Base-by-base conservation (phyloP, 2,329 filamentous ascomycete genomes). In the Aspergillus neoniger region DNA sequence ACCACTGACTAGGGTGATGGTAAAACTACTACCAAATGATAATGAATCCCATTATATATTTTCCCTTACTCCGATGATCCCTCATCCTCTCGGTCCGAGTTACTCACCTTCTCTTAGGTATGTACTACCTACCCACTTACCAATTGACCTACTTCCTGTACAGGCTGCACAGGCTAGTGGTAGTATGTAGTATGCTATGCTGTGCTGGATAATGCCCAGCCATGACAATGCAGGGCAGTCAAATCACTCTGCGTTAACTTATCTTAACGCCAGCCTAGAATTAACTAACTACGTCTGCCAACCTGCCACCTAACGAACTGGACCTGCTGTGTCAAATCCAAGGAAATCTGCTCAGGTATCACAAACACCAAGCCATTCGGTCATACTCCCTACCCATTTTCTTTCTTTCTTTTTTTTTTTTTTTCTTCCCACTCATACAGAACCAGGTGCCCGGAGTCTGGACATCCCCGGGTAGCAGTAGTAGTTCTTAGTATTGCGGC, bases 341-440 rank as follows among this genome's bases (percentile, higher is more conserved):
- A 32, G 21, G 30, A 47, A 36, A 32, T 9, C n/a, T 14, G 2
- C 10, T 6, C 53, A 36, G 28, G 53, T 55, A 36, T 55, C 53
- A 55, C 41, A 55, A 47, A 36, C 39, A 6, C 25, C 53, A 55
- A 47, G 41, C 25, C 52, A 54, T 54, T 28, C 10, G n/a, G 36
- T 32, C 38, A 28, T 44, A 19, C 15, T 6, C n/a, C 4, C 9
- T 8, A 10, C 41, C 32, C 5, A 17, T 23, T 8, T 14, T 23
- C n/a, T 19, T 32, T 38, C n/a, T 19, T 38, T 21, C 7, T 32
- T 14, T 52, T 19, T 36, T 38, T 36, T 41, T 5, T 50, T 50
- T 28, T 15, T 25, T 4, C 7, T 49, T 21, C 10, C 7, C 15
- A 4, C 47, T 19, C 23, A 23, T 32, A 3, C 12, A 6, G 32